Evolutionary conservation across 2,329 filamentous ascomycete genomes (phyloP), one percentile per base, ranked within the genome.

Genomic region (Ophioceras dolichostomum): DNA sequence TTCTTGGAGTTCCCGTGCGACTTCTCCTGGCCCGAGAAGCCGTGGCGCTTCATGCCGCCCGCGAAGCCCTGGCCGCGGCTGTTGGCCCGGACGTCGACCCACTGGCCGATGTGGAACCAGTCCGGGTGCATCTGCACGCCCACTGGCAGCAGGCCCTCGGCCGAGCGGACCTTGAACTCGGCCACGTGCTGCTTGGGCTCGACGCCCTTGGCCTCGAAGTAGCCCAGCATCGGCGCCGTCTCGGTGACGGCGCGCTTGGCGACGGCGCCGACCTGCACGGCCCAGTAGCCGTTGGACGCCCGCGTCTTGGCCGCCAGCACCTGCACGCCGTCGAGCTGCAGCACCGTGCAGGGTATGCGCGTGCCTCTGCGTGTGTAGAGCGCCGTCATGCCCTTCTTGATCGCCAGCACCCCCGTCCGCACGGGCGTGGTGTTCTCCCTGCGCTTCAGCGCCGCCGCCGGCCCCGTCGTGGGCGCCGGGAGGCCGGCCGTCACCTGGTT

Each of bases 11-110:
- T 89, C 72, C 91, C 91, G 73, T 98, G 91, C 49, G 80, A 88
- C 40, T 86, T 84, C 48, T 79, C 82, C 66, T 98, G 91, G 50
- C 91, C 91, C 21, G 67, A 59, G 61, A 91, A 96, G 24, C 87
- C 87, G 64, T 89, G 84, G 49, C 84, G 73, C 76, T 98, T 98
- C 91, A 98, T 98, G 47, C 85, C 91, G 72, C 91, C 91, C 9
- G 83, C 85, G 57, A 95, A 98, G 7, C 91, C 91, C 74, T 86
- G 89, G 37, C 91, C 91, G 55, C 84, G 76, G 49, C 77, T 81
- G 53, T 82, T 76, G 34, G 78, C 80, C 51, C 79, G 73, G 38
- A 86, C 79, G 63, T 98, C 91, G 42, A 98, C 82, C 59, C 77
- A 93, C 62, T 95, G 87, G 14, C 91, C 91, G 53, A 80, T 74